These are phyloP conservation scores for Chaetoscypha palmicola DNA, from an alignment of 2,329 filamentous ascomycete species.

Conservation along the genomic window DNA sequence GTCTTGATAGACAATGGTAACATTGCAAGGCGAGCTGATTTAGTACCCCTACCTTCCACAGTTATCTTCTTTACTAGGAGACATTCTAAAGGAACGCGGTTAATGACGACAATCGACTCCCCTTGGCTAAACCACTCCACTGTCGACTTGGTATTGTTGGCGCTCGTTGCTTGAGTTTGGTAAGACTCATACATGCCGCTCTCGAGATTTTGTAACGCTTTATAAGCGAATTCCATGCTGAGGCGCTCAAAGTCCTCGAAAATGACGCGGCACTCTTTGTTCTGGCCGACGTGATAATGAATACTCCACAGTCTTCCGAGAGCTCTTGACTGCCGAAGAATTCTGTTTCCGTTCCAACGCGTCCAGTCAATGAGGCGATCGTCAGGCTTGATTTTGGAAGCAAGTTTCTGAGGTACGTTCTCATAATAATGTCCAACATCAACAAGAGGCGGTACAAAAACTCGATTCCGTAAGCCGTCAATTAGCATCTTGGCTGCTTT, in stretches of 20 bases:
- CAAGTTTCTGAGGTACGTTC: constrained; percentile 39
- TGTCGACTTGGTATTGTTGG: not conserved
- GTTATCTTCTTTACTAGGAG: not conserved
- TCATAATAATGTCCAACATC: constrained; percentile 31
- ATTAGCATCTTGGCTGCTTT: constrained; percentile 67
- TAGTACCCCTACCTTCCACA: not conserved
- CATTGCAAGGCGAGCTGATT: not conserved
- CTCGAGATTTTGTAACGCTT: not conserved
- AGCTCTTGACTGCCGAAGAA: constrained; percentile 50
- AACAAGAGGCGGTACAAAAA: constrained; percentile 58
- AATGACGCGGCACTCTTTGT: constrained; percentile 20
- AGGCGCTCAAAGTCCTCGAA: constrained; percentile 20
- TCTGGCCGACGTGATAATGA: constrained; percentile 19
- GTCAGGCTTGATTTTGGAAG: constrained; percentile 63
- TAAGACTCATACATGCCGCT: not conserved
- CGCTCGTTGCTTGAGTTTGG: too few relatives aligned
- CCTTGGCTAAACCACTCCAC: not conserved
- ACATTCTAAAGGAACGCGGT: not conserved
- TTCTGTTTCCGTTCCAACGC: constrained; percentile 44
- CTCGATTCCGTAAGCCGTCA: constrained; percentile 50
- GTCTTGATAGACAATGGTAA: too few relatives aligned
- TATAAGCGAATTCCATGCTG: not conserved
- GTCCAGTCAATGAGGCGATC: constrained; percentile 58
- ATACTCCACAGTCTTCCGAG: constrained; percentile 61
- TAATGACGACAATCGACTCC: not conserved